Evolutionary conservation across 371 early-diverging fungal species (phyloP).

Genomic region (Apophysomyces trapeziformis): DNA sequence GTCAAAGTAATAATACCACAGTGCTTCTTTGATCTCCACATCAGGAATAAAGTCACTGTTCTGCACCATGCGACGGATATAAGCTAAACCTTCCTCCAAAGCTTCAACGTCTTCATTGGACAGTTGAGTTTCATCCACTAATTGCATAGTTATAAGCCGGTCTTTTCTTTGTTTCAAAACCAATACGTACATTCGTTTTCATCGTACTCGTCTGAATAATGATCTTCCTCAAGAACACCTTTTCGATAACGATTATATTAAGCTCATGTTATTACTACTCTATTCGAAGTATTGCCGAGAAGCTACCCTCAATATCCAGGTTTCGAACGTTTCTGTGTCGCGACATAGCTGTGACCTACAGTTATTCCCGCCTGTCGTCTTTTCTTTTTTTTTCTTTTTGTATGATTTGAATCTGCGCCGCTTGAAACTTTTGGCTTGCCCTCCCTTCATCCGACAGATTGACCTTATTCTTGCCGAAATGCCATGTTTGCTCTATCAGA

Average conservation of each 20-base stretch:
- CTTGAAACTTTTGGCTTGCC: no score
- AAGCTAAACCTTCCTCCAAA: constrained; percentile 55
- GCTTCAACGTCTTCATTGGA: constrained; percentile 52
- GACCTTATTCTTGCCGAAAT: no score
- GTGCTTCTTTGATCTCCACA: constrained; percentile 65
- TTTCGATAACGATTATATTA: constrained; percentile 3
- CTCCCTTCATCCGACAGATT: no score
- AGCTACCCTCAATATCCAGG: constrained; percentile 69
- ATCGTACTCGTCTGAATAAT: constrained; percentile 62
- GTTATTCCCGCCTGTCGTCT: no score
- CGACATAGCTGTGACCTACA: constrained; percentile 53
- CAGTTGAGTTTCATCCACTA: constrained; percentile 43
- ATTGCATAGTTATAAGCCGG: neutral
- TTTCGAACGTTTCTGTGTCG: constrained; percentile 77
- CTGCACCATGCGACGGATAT: constrained; percentile 61
- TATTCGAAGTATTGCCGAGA: neutral
- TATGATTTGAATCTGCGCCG: no score
- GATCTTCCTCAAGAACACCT: constrained; percentile 70
- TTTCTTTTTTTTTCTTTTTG: no score
- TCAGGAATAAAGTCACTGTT: constrained; percentile 46
- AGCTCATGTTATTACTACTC: neutral
- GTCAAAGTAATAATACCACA: constrained; percentile 72
- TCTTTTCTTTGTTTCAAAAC: no score
- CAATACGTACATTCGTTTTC: constrained; percentile 40
- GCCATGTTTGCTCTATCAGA: no score